A percentile compares a stretch with the other conserved stretches of the same genome.
phyloP scores from a whole-genome alignment of 495 filamentous ascomycete genomes.

The Aspergillus ostianus region DNA sequence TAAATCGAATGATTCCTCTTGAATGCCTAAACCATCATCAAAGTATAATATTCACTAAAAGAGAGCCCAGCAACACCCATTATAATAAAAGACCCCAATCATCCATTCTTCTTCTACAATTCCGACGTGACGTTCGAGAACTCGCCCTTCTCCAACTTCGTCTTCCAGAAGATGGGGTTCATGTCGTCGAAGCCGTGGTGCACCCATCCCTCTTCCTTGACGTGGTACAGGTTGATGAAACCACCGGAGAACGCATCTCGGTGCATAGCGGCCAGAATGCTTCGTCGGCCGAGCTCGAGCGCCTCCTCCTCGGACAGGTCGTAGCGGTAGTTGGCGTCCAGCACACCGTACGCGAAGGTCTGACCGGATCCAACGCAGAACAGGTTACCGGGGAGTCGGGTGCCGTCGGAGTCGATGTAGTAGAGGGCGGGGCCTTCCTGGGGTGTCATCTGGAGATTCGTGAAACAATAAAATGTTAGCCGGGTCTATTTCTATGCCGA shows the following conservation, averaged over 20 bases:
- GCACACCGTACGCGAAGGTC: slow-evolving; percentile 97
- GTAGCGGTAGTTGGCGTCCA: slow-evolving; percentile 92
- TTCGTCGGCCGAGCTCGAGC: slow-evolving; percentile 82
- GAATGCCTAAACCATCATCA: slow-evolving; percentile 10
- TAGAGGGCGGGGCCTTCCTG: slow-evolving; percentile 96
- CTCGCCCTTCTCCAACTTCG: slow-evolving; percentile 95
- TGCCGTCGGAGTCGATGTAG: slow-evolving; percentile 98
- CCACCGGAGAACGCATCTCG: slow-evolving; percentile 97
- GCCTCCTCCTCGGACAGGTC: slow-evolving; percentile 83
- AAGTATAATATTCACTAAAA: slow-evolving; percentile 20
- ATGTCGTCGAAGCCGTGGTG: slow-evolving; percentile 97
- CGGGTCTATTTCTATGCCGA: not conserved
- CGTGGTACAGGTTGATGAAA: slow-evolving; percentile 97
- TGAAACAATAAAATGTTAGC: not conserved
- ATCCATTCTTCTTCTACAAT: slow-evolving; percentile 45
- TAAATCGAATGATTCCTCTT: not conserved
- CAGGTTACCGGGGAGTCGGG: slow-evolving; percentile 84
- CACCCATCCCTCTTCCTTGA: slow-evolving; percentile 97
- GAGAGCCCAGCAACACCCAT: slow-evolving; percentile 4
- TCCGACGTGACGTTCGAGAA: slow-evolving; percentile 94
- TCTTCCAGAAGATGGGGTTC: slow-evolving; percentile 98
- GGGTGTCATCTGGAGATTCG: slow-evolving; percentile 57
- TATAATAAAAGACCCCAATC: not conserved
- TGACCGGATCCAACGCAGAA: slow-evolving; percentile 98
- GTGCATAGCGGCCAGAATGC: slow-evolving; percentile 96